Evolutionary conservation across 108 stramenopile genomes (phyloP), one percentile per base, ranked within the genome.

Genomic region (Skeletonema marinoi): DNA sequence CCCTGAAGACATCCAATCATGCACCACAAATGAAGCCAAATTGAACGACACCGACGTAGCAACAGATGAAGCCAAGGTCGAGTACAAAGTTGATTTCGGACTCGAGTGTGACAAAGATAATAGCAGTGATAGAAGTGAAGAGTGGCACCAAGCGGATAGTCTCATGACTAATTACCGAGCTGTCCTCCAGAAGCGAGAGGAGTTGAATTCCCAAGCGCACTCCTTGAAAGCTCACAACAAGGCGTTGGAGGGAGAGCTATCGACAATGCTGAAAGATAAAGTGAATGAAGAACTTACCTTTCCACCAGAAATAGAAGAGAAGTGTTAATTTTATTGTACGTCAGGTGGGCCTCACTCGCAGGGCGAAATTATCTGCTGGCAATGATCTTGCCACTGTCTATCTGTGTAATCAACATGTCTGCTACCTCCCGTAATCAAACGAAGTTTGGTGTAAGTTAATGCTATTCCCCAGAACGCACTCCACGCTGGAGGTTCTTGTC

Each of bases 101-200:
- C 36, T 72, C 46, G 17, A n/a, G 13, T 12, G 33, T 35, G 59
- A 44, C 44, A 36, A 54, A 4, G 41, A 56, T 33, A 11, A 32
- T 16, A 73, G 66, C 16, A 29, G 69, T 54, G 75, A 77, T 25
- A 78, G 44, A 33, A 66, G 56, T 56, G 82, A 73, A 30, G 77
- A 83, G 61, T 83, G 82, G 82, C 21, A 69, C 51, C 68, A 83
- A 60, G 82, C 77, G n/a, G 82, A 83, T 29, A 51, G 38, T 6
- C 63, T 83, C n/a, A 78, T 83, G 77, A 59, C 77, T 17, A 60
- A 70, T 56, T 83, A 83, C 30, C 74, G 66, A 61, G 50, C 13
- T 38, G 62, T 83, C 33, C 76, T 83, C 58, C 68, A 78, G 42
- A 65, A 44, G 41, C 60, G 82, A 60, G 77, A 83, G 48, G 73